phyloP scores from a whole-genome alignment of 495 filamentous ascomycete species.

The Letharia columbiana region DNA sequence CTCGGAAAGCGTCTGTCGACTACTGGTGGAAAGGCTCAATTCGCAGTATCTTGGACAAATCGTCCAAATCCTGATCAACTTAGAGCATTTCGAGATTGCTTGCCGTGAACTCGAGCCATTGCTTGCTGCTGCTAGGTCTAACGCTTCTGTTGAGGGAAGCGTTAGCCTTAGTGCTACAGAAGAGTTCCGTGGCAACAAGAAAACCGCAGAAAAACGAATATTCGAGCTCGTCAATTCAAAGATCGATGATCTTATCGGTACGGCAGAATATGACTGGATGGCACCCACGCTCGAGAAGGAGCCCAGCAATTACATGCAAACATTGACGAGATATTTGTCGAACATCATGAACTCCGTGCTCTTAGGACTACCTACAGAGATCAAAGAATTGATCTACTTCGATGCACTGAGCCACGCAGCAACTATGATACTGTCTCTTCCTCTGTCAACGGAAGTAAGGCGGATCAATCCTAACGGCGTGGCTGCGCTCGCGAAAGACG shows the following conservation, averaged over 20 bases:
- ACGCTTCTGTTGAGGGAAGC: slow-evolving; percentile 60
- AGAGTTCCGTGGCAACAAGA: slow-evolving; percentile 81
- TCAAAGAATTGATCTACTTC: slow-evolving; percentile 96
- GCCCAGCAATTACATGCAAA: slow-evolving; percentile 87
- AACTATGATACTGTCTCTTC: slow-evolving; percentile 79
- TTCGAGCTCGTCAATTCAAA: slow-evolving; percentile 98
- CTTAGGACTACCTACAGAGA: slow-evolving; percentile 81
- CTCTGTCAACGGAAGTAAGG: slow-evolving; percentile 68
- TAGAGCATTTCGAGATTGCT: slow-evolving; percentile 92
- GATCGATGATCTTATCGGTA: slow-evolving; percentile 94
- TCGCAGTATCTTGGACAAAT: slow-evolving; percentile 96
- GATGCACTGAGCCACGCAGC: slow-evolving; percentile 88
- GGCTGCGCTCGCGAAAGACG: slow-evolving; percentile 68
- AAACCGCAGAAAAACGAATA: slow-evolving; percentile 92
- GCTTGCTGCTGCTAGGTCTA: slow-evolving; percentile 70
- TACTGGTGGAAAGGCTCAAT: slow-evolving; percentile 76
- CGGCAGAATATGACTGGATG: slow-evolving; percentile 93
- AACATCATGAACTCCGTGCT: slow-evolving; percentile 95
- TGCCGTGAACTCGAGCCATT: slow-evolving; percentile 80
- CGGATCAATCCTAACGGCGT: slow-evolving; percentile 84
- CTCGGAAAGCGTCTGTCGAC: slow-evolving; percentile 79
- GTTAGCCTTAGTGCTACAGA: slow-evolving; percentile 73
- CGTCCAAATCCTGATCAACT: slow-evolving; percentile 94
- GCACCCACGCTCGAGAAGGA: slow-evolving; percentile 53
- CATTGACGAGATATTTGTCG: slow-evolving; percentile 81